A percentile compares a stretch with the other conserved stretches of the same genome.
Evolutionary conservation across 176 grass and related monocot genomes (phyloP).

Genomic region (Guadua angustifolia): DNA sequence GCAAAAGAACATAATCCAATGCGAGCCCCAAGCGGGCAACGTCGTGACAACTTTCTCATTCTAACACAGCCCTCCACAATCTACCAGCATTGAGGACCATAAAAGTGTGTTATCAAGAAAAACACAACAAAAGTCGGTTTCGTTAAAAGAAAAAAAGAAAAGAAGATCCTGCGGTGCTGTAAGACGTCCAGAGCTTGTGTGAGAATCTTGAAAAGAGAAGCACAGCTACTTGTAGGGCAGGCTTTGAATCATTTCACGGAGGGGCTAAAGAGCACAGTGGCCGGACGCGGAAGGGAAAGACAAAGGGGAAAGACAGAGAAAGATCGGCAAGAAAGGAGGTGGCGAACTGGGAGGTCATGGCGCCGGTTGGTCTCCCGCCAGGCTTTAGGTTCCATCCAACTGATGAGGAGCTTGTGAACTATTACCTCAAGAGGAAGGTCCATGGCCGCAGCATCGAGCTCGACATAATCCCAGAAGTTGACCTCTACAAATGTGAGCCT

Average conservation of each 20-base stretch:
- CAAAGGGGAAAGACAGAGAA: slow-evolving; percentile 58
- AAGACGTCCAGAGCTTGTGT: slow-evolving; percentile 62
- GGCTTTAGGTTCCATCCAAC: slow-evolving; percentile 99
- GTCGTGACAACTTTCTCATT: slow-evolving; percentile 42
- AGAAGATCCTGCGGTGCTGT: slow-evolving; percentile 53
- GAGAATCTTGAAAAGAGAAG: slow-evolving; percentile 79
- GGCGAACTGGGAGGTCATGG: slow-evolving; percentile 66
- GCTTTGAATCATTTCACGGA: slow-evolving; percentile 93
- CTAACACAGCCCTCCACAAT: slow-evolving; percentile 36
- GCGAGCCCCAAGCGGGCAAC: slow-evolving; percentile 29
- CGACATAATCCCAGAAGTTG: slow-evolving; percentile 94
- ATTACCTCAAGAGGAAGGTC: slow-evolving; percentile 98
- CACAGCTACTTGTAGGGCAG: slow-evolving; percentile 78
- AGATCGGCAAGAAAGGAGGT: slow-evolving; percentile 51
- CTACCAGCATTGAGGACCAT: slow-evolving; percentile 44
- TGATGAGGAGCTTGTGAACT: slow-evolving; percentile 96
- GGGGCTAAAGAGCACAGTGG: slow-evolving; percentile 54
- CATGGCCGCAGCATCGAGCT: slow-evolving; percentile 91
- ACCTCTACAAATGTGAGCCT: slow-evolving; percentile 97
- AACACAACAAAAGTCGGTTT: slow-evolving; percentile 44
- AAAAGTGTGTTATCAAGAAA: slow-evolving; percentile 51
- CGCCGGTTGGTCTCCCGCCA: slow-evolving; percentile 90
- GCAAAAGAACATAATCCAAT: slow-evolving; percentile 47
- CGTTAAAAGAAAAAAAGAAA: slow-evolving; percentile 50
- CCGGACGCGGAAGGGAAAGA: slow-evolving; percentile 47